These are phyloP conservation scores for Candida fluviatilis DNA, from an alignment of 805 yeast genomes.

Conservation along the genomic window DNA sequence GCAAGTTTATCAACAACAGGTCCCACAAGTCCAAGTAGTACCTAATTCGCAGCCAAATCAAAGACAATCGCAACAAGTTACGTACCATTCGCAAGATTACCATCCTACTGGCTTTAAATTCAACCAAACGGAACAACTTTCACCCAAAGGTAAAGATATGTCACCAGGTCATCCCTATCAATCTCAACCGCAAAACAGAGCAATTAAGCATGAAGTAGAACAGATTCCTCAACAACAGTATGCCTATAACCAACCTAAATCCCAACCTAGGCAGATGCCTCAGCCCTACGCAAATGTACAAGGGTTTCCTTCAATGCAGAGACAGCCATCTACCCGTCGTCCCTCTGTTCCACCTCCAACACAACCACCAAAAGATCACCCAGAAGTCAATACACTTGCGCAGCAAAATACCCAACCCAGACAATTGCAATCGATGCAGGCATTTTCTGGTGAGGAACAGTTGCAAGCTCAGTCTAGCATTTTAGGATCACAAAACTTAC, in stretches of 20 bases:
- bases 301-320: background rate
- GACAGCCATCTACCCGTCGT: background rate
- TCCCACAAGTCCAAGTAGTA: constrained; percentile 4
- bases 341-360: constrained; percentile 1
- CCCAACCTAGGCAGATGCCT: background rate
- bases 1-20: background rate
- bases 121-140: background rate
- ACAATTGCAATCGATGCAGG: constrained; percentile 3
- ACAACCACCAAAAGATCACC: constrained; percentile 1
- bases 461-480: background rate
- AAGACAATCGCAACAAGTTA: background rate
- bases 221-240: background rate
- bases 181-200: background rate
- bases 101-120: background rate
- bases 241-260: background rate
- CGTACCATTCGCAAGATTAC: background rate
- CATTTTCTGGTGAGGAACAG: constrained; percentile 1
- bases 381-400: constrained; percentile 4
- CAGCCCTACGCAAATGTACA: background rate
- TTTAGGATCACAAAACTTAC: background rate
- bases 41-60: background rate
- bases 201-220: background rate
- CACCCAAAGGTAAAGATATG: background rate
- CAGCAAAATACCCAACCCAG: constrained; percentile 2
- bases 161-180: background rate